phyloP scores from a whole-genome alignment of 2,329 filamentous ascomycete species.

The Epichloe aotearoae region DNA sequence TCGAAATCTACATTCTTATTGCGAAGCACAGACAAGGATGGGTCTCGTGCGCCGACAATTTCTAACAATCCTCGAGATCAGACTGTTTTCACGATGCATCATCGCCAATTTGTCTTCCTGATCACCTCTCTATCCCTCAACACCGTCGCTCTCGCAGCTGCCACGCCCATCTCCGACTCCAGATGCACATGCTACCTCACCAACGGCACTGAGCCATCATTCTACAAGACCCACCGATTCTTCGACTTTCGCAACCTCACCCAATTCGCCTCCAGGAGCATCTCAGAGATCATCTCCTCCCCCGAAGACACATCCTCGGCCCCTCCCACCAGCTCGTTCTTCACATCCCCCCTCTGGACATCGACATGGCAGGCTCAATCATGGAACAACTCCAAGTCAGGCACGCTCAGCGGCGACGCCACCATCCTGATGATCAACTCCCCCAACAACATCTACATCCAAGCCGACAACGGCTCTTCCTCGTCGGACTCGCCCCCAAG shows the following conservation, averaged over 20 bases:
- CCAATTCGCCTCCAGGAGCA: slow-evolving; percentile 20
- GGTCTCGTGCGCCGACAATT: background rate
- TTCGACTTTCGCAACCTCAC: slow-evolving; percentile 34
- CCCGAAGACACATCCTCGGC: slow-evolving; percentile 14
- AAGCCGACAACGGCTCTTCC: slow-evolving; percentile 16
- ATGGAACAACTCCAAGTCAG: slow-evolving; percentile 24
- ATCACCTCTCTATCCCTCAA: background rate
- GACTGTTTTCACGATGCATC: background rate
- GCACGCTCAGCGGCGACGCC: slow-evolving; percentile 7
- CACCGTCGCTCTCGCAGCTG: background rate
- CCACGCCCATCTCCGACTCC: slow-evolving; percentile 14
- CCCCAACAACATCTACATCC: slow-evolving; percentile 32
- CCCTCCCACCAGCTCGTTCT: slow-evolving; percentile 23
- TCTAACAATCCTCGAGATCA: background rate
- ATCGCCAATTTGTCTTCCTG: background rate
- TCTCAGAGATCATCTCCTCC: slow-evolving; percentile 20
- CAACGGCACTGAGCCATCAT: slow-evolving; percentile 29
- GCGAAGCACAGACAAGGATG: background rate
- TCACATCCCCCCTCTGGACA: slow-evolving; percentile 22
- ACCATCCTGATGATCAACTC: slow-evolving; percentile 27
- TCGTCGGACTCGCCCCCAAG: slow-evolving; percentile 6
- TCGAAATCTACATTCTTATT: too few relatives aligned
- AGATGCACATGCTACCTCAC: slow-evolving; percentile 34
- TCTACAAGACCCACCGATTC: slow-evolving; percentile 33
- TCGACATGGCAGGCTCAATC: slow-evolving; percentile 24